phyloP scores from a whole-genome alignment of 805 yeast genomes.

The Zygosaccharomyces lentus region DNA sequence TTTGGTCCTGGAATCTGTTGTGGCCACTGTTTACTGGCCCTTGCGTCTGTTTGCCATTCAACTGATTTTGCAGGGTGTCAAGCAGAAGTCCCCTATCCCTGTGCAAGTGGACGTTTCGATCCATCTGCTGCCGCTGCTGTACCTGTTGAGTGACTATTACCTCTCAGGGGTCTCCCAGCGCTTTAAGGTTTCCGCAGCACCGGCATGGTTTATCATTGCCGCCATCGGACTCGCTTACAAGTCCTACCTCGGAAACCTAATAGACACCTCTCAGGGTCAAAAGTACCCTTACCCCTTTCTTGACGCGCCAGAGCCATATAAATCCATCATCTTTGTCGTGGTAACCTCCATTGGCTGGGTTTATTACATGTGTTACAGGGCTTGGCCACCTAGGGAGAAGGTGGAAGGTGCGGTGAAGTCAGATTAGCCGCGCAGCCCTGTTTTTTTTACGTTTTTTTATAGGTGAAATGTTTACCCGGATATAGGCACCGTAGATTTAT shows the following conservation, averaged over 20 bases:
- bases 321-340: slow-evolving; percentile 46
- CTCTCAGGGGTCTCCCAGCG: slow-evolving; percentile 44
- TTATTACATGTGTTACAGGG: slow-evolving; percentile 31
- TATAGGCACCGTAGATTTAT: background rate
- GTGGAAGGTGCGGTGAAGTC: background rate
- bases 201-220: slow-evolving; percentile 41
- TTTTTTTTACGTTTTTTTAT: background rate
- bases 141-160: slow-evolving; percentile 50
- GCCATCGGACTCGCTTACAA: slow-evolving; percentile 48
- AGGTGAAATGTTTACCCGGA: slow-evolving; percentile 1
- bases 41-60: slow-evolving; percentile 49
- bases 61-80: slow-evolving; percentile 41
- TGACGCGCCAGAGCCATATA: slow-evolving; percentile 44
- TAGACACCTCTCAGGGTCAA: slow-evolving; percentile 45
- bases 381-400: slow-evolving; percentile 23
- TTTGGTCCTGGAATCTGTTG: slow-evolving; percentile 55
- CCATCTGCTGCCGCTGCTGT: slow-evolving; percentile 55
- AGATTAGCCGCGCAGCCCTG: slow-evolving; percentile 3
- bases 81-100: slow-evolving; percentile 39
- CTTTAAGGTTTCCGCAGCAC: slow-evolving; percentile 34
- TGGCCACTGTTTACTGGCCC: slow-evolving; percentile 66
- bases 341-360: slow-evolving; percentile 41
- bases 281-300: slow-evolving; percentile 66
- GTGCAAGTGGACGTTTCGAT: slow-evolving; percentile 50
- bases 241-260: slow-evolving; percentile 44